Evolutionary conservation across 1,139 yeast species (phyloP).

Genomic region (Candida gigantensis): DNA sequence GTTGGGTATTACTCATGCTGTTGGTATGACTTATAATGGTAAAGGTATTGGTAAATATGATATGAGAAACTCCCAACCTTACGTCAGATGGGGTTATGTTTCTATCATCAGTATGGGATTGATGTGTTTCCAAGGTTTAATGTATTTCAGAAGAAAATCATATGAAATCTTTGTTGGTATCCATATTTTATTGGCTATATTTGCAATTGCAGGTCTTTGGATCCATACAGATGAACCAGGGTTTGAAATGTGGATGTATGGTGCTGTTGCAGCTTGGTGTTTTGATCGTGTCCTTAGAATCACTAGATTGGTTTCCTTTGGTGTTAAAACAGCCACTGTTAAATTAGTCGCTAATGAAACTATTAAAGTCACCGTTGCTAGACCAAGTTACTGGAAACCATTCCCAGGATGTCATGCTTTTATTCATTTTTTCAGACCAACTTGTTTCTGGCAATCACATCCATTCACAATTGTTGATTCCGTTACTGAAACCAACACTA

Average conservation of each 20-base stretch:
- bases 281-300: conserved; percentile 59
- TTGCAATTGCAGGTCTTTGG: conserved; percentile 62
- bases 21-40: conserved; percentile 46
- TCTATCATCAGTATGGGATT: conserved; percentile 41
- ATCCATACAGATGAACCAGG: conserved; percentile 51
- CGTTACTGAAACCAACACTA: conserved; percentile 28
- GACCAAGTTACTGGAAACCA: conserved; percentile 42
- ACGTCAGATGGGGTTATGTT: conserved; percentile 57
- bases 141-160: conserved; percentile 51
- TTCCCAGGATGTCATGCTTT: conserved; percentile 42
- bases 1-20: conserved; percentile 51
- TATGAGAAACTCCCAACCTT: conserved; percentile 37
- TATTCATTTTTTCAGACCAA: conserved; percentile 39
- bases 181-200: conserved; percentile 60
- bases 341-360: conserved; percentile 50
- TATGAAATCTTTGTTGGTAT: conserved; percentile 65
- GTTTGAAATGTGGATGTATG: conserved; percentile 47
- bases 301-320: conserved; percentile 49
- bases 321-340: conserved; percentile 50
- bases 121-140: conserved; percentile 49
- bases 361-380: conserved; percentile 35
- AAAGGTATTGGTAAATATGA: conserved; percentile 34
- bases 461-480: conserved; percentile 53
- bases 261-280: conserved; percentile 64
- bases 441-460: conserved; percentile 58